A percentile compares a stretch with the other conserved stretches of the same genome.
Evolutionary conservation across 176 grass and related monocot genomes (phyloP).

Genomic region (Oryza punctata): DNA sequence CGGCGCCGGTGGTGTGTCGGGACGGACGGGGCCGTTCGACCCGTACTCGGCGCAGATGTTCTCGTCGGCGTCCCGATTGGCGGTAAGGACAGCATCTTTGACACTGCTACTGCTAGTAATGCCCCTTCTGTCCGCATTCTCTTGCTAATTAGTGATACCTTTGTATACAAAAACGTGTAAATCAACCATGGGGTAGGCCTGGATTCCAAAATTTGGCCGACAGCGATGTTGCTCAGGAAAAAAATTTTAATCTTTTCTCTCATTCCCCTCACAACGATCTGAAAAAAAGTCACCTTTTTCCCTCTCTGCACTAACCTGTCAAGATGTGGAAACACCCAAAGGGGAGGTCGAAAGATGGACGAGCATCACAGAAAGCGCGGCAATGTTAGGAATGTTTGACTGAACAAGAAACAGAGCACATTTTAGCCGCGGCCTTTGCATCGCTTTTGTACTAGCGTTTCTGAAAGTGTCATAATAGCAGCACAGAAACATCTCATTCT

Average conservation of each 20-base stretch:
- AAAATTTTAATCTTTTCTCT: constrained; percentile 1
- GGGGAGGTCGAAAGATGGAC: constrained; percentile 32
- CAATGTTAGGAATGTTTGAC: constrained; percentile 34
- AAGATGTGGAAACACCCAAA: constrained; percentile 31
- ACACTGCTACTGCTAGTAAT: constrained; percentile 23
- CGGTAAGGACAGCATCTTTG: constrained; percentile 38
- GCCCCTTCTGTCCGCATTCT: not conserved
- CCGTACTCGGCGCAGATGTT: constrained; percentile 45
- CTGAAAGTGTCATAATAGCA: not conserved
- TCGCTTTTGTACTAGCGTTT: not conserved
- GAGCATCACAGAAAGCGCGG: constrained; percentile 38
- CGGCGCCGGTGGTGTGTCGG: constrained; percentile 5
- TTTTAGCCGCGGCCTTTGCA: constrained; percentile 7
- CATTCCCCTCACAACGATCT: constrained; percentile 42
- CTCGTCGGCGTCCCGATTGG: constrained; percentile 50
- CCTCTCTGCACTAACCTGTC: constrained; percentile 8
- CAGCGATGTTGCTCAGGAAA: not conserved
- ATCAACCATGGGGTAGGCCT: constrained; percentile 43
- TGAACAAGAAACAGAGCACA: not conserved
- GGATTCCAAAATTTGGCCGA: constrained; percentile 54
- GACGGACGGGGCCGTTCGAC: constrained; percentile 4
- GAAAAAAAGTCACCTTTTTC: constrained; percentile 23
- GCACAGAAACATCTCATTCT: not conserved
- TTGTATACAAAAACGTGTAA: constrained; percentile 37
- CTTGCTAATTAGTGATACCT: constrained; percentile 1